A percentile compares a stretch with the other conserved stretches of the same genome.
phyloP scores from a whole-genome alignment of 75 land plant species.

The Larix kaempferi region DNA sequence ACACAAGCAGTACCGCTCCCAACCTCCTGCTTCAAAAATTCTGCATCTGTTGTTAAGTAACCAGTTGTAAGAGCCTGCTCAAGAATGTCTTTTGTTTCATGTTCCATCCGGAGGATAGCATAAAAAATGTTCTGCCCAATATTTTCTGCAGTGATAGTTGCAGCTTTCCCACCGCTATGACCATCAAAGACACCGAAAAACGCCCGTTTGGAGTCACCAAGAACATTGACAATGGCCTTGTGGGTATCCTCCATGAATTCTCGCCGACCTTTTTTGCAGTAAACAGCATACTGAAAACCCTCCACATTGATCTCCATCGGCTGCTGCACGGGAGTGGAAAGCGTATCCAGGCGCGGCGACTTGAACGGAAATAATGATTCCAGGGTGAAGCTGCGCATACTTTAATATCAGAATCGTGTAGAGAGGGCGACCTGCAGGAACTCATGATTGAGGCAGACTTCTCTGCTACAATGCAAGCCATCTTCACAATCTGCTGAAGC shows the following conservation, averaged over 20 bases:
- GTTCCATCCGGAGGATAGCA: conserved; percentile 7
- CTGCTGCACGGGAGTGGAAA: conserved; percentile 1
- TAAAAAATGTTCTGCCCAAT: conserved; percentile 42
- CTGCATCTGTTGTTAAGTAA: conserved; percentile 46
- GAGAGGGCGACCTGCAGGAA: too few species aligned
- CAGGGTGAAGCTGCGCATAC: too few species aligned
- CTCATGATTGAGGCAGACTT: too few species aligned
- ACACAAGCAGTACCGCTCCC: conserved; percentile 63
- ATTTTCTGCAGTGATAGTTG: conserved; percentile 33
- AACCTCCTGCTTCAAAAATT: conserved; percentile 42
- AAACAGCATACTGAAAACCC: conserved; percentile 35
- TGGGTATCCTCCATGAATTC: conserved; percentile 52
- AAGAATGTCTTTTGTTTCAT: not conserved
- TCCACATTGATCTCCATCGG: conserved; percentile 21
- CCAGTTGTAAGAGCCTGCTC: conserved; percentile 36
- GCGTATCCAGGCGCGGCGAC: not conserved
- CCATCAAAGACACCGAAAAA: conserved; percentile 68
- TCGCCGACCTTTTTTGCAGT: conserved; percentile 63
- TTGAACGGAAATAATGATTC: conserved; percentile 6
- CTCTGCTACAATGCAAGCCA: too few species aligned
- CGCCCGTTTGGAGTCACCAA: conserved; percentile 34
- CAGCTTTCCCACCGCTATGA: conserved; percentile 55
- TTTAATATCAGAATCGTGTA: too few species aligned
- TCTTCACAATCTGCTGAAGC: too few species aligned
- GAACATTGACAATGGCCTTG: conserved; percentile 33